These are phyloP conservation scores for Penicillium sp. DNA, from an alignment of 2,329 filamentous ascomycete species.

Conservation along the genomic window DNA sequence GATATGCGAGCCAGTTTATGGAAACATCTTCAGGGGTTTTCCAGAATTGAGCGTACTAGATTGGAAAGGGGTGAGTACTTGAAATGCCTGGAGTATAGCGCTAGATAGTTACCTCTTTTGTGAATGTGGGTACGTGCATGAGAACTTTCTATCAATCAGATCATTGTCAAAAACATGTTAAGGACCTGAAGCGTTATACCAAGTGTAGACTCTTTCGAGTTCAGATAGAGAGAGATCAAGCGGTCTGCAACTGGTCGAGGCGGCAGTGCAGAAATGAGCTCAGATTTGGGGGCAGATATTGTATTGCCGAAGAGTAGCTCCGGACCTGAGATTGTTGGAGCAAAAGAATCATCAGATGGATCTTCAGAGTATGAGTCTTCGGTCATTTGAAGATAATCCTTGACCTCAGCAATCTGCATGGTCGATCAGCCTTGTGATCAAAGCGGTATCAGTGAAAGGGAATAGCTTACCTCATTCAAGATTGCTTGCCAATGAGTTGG, in stretches of 20 bases:
- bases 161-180: not conserved
- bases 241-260: conserved; percentile 27
- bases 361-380: conserved; percentile 16
- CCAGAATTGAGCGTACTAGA: conserved; percentile 27
- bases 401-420: conserved; percentile 28
- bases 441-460: not conserved
- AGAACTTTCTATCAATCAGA: conserved; percentile 17
- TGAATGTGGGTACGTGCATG: conserved; percentile 27
- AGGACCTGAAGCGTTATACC: conserved; percentile 13
- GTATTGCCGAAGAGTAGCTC: conserved; percentile 24
- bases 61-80: not conserved
- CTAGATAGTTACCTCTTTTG: conserved; percentile 21
- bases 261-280: conserved; percentile 33
- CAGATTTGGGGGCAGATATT: conserved; percentile 20
- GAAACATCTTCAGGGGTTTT: conserved; percentile 16
- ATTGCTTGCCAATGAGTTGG: conserved; percentile 31
- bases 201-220: conserved; percentile 29
- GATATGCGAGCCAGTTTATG: conserved; percentile 24
- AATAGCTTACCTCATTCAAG: conserved; percentile 26
- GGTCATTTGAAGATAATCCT: conserved; percentile 22
- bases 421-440: not conserved
- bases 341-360: conserved; percentile 13
- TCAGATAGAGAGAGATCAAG: conserved; percentile 32
- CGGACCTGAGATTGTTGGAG: conserved; percentile 19
- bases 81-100: not conserved